Evolutionary conservation across 495 filamentous ascomycete species (phyloP), one percentile per base, ranked within the genome.

Genomic region (Neurospora sp.): DNA sequence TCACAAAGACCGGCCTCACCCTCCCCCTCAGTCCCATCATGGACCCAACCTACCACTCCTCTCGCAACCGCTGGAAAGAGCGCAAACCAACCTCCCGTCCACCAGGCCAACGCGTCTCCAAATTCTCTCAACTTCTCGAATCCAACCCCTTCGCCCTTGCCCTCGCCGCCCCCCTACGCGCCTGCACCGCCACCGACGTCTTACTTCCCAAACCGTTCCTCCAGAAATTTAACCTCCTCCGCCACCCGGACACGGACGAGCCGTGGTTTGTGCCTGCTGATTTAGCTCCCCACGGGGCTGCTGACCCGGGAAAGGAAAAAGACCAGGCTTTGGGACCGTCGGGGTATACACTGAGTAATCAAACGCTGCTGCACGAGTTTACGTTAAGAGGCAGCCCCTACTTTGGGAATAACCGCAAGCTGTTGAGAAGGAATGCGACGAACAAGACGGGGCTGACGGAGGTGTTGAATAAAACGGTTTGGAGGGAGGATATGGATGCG

Each of bases 401-500:
- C 62, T 62, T 31, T 42, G 46, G 39, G 5, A 40, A 9, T 5
- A 5, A 75, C 1, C 70, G 42, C 7, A 69, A 23, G 9, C 48
- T 80, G n/a, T 12, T 77, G 9, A 73, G 71, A 23, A 66, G 72
- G 66, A 72, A 70, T 48, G 74, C 75, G 20, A 66, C 75, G 5
- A 54, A 48, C 1, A 23, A 11, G 1, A 12, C n/a, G 11, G 37
- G 38, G 5, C 31, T 73, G 39, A 46, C 59, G 0, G 35, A 74
- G 1, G 70, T 76, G 42, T 71, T 76, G 1, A 75, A 72, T 14
- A 70, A 48, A 3, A 77, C 76, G 6, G 75, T 87, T 4, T 95
- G 91, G 91, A 87, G 90, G 18, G 46, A 83, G 41, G 91, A 94
- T 76, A 93, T 94, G 90, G 85, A 86, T n/a, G n/a, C n/a, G n/a